Evolutionary conservation across 345 rosid species (phyloP).

Genomic region (Arabidopsis arenosa): DNA sequence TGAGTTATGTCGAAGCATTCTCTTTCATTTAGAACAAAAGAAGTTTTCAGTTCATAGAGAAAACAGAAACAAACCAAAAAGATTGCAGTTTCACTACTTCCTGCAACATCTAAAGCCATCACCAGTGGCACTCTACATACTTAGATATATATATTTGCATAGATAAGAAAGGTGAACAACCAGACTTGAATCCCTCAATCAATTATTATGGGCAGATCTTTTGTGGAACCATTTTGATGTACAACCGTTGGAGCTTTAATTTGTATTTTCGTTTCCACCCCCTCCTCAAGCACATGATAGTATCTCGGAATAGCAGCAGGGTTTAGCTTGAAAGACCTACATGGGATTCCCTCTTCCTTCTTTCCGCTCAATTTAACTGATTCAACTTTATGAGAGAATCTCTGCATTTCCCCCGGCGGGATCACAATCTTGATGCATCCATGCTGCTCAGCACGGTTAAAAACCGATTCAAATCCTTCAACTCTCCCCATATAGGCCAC

Average conservation of each 20-base stretch:
- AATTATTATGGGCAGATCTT: slow-evolving; percentile 1
- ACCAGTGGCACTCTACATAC: slow-evolving; percentile 3
- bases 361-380: slow-evolving; percentile 62
- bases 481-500: slow-evolving; percentile 69
- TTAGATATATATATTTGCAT: background rate
- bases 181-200: slow-evolving; percentile 19
- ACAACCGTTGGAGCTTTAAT: slow-evolving; percentile 1
- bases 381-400: slow-evolving; percentile 76
- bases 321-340: slow-evolving; percentile 68
- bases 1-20: background rate
- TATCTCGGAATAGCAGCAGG: slow-evolving; percentile 57
- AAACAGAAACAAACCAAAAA: background rate
- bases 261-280: background rate
- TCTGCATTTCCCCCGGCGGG: slow-evolving; percentile 49
- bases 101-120: slow-evolving; percentile 21
- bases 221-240: background rate
- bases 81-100: slow-evolving; percentile 1
- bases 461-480: slow-evolving; percentile 66
- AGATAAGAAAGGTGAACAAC: background rate
- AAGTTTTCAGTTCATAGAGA: background rate
- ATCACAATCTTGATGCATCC: slow-evolving; percentile 46
- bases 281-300: background rate
- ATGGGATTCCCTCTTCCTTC: slow-evolving; percentile 66
- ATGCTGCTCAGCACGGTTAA: slow-evolving; percentile 41
- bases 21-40: slow-evolving; percentile 8